A percentile compares a stretch with the other conserved stretches of the same genome.
Conservation (phyloP, 2,329 filamentous ascomycete species). For the Sclerotinia minor region DNA sequence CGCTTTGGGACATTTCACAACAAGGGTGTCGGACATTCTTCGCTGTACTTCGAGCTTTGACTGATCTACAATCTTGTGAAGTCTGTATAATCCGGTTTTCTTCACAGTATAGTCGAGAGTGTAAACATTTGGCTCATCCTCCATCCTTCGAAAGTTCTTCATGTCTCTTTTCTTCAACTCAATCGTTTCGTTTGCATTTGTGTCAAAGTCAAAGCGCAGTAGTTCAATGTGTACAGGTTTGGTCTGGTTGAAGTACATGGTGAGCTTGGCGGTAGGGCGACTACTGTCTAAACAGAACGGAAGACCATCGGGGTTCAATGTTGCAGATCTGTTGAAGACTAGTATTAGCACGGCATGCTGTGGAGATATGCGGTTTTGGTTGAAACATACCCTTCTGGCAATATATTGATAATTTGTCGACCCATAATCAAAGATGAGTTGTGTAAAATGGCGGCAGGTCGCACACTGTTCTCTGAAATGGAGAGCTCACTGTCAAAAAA, state of each 20-base stretch:
- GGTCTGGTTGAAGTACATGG: conserved; percentile 92
- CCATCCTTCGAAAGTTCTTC: conserved; percentile 63
- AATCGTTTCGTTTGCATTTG: conserved; percentile 76
- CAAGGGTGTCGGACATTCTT: conserved; percentile 71
- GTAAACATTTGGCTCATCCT: conserved; percentile 56
- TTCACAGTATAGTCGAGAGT: conserved; percentile 73
- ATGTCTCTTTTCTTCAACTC: conserved; percentile 73
- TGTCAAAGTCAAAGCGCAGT: conserved; percentile 81
- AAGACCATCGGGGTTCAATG: conserved; percentile 78
- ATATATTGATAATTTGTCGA: conserved; percentile 95
- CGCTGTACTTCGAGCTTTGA: conserved; percentile 91
- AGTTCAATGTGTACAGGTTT: conserved; percentile 85
- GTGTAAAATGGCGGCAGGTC: conserved; percentile 81
- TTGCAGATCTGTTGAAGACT: conserved; percentile 62
- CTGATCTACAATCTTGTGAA: conserved; percentile 84
- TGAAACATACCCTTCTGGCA: conserved; percentile 76
- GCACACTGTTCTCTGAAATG: conserved; percentile 90
- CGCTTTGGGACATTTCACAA: conserved; percentile 83
- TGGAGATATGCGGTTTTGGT: neutral
- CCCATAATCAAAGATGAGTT: conserved; percentile 93
- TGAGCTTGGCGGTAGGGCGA: conserved; percentile 64
- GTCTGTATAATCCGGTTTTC: conserved; percentile 83
- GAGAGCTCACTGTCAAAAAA: conserved; percentile 91
- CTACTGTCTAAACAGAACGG: conserved; percentile 77
- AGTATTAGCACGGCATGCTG: conserved; percentile 11